phyloP scores from a whole-genome alignment of 176 grass and related monocot genomes.

The Hyparrhenia diplandra region DNA sequence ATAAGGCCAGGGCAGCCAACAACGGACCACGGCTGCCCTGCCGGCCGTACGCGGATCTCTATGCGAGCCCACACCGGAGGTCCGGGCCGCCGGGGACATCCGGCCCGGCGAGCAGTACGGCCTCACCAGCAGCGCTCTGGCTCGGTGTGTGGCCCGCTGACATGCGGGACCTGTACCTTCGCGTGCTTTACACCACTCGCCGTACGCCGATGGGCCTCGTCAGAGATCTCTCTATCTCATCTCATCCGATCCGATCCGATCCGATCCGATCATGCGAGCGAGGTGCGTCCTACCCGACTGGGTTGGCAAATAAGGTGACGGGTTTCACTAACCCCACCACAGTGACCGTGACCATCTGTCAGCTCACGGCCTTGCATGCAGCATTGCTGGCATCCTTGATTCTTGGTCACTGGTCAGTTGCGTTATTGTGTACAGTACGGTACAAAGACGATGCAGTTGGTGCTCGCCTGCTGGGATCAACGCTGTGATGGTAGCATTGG shows the following conservation, averaged over 20 bases:
- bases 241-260: background rate
- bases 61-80: background rate
- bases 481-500: background rate
- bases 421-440: background rate
- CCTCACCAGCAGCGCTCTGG: background rate
- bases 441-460: background rate
- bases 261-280: background rate
- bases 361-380: background rate
- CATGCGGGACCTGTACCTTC: background rate
- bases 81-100: background rate
- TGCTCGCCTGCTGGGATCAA: background rate
- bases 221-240: background rate
- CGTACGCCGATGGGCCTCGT: slow-evolving; percentile 8
- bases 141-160: background rate
- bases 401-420: background rate
- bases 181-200: too few relatives aligned
- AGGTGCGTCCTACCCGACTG: too few relatives aligned
- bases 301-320: background rate
- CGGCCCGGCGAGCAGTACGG: background rate
- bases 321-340: background rate
- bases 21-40: too few relatives aligned
- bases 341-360: background rate
- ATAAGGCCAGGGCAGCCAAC: background rate
- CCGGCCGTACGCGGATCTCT: slow-evolving; percentile 1
- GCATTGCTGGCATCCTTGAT: background rate